Evolutionary conservation across 805 yeast species (phyloP).

Genomic region (Wickerhamiella siamensis): DNA sequence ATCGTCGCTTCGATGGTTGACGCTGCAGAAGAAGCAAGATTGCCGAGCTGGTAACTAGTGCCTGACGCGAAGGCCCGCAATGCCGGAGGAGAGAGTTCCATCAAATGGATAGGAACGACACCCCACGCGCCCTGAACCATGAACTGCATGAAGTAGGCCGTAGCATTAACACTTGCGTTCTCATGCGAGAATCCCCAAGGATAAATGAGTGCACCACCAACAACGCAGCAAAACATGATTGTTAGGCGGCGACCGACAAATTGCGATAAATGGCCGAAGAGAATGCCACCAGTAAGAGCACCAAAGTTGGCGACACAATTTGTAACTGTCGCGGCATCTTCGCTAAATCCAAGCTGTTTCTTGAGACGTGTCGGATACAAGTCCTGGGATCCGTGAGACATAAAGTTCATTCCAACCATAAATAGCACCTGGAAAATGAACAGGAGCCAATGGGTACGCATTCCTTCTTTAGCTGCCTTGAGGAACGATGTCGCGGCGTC

Average conservation of each 20-base stretch:
- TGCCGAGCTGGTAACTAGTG: slow-evolving; percentile 55
- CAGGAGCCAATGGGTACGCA: slow-evolving; percentile 45
- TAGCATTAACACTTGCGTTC: slow-evolving; percentile 38
- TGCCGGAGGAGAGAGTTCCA: slow-evolving; percentile 52
- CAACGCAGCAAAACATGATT: slow-evolving; percentile 34
- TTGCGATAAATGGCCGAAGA: slow-evolving; percentile 43
- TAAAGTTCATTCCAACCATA: slow-evolving; percentile 58
- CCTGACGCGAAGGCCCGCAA: slow-evolving; percentile 50
- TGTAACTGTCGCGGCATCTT: slow-evolving; percentile 41
- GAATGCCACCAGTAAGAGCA: slow-evolving; percentile 50
- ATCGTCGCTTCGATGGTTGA: slow-evolving; percentile 55
- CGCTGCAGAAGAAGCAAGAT: slow-evolving; percentile 55
- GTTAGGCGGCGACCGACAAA: slow-evolving; percentile 48
- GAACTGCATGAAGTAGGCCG: slow-evolving; percentile 49
- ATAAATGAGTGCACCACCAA: slow-evolving; percentile 48
- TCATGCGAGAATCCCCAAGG: slow-evolving; percentile 40
- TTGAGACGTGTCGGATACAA: slow-evolving; percentile 50
- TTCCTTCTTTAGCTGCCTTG: slow-evolving; percentile 25
- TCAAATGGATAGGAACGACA: slow-evolving; percentile 48
- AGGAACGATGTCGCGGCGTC: slow-evolving; percentile 16
- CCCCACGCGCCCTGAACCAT: slow-evolving; percentile 68
- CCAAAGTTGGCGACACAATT: slow-evolving; percentile 53
- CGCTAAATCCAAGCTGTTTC: slow-evolving; percentile 35
- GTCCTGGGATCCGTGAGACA: slow-evolving; percentile 66
- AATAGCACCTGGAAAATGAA: slow-evolving; percentile 42